Evolutionary conservation across 495 filamentous ascomycete genomes (phyloP).

Genomic region (Penicillium cosmopolitanum): DNA sequence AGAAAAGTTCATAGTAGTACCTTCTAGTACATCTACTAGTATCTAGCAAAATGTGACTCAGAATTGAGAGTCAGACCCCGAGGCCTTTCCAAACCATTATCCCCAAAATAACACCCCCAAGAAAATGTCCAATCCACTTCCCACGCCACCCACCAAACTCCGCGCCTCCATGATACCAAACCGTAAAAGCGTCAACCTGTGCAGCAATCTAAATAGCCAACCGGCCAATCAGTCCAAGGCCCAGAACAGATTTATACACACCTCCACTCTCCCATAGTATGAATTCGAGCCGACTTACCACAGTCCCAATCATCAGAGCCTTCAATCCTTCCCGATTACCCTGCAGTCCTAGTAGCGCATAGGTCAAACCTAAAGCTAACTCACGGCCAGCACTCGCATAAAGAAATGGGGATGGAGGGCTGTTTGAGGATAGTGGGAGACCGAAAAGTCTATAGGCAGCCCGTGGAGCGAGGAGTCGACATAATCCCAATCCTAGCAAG

Average conservation of each 20-base stretch:
- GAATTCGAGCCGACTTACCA: neutral
- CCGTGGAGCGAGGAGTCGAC: neutral
- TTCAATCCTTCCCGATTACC: neutral
- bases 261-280: neutral
- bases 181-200: neutral
- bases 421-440: neutral
- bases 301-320: neutral
- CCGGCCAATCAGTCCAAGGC: too few species aligned
- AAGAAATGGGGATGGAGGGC: neutral
- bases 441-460: neutral
- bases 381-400: neutral
- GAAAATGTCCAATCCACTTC: neutral
- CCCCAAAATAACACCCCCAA: neutral
- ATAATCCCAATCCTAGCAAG: neutral
- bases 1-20: too few species aligned
- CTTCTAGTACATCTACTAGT: too few species aligned
- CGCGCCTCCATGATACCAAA: neutral
- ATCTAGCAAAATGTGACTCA: neutral
- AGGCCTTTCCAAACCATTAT: neutral
- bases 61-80: neutral
- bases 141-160: neutral
- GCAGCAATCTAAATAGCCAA: neutral
- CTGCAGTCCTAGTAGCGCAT: neutral
- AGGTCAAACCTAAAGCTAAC: neutral
- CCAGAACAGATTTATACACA: too few species aligned